Base-by-base conservation (phyloP, 2,329 filamentous ascomycete genomes). In the Colletotrichum paranaense region DNA sequence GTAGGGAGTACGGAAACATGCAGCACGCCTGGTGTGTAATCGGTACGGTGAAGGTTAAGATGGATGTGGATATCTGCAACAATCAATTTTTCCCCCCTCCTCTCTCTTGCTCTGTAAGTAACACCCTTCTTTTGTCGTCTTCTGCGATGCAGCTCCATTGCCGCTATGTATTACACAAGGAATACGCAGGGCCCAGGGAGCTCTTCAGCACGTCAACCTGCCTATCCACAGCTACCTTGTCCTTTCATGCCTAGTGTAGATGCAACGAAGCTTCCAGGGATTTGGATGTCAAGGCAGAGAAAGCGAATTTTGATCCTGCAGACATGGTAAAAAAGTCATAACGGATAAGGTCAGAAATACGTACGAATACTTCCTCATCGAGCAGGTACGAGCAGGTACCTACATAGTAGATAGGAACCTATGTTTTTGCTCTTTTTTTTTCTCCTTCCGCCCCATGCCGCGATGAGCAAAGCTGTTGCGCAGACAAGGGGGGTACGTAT, bases 131-230 rank as follows among this genome's bases (percentile, higher is more conserved):
- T 19, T 62, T 35, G 30, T 8, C 32, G 28, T 26, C 22, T 19
- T 22, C 14, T 53, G 35, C 14, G 9, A 52, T 72, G 38, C 19
- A 35, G 46, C 52, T 57, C n/a, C 24, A 11, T 46, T 30, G 53
- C 11, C 30, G 28, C n/a, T 22, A 32, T 32, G 30, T 32, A 32
- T 32, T 32, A 57, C 62, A 30, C 38, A 38, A 28, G 59, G 35
- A 19, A 38, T 28, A 28, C 42, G 22, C 55, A 65, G 49, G 58
- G 58, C 57, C 46, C 68, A 42, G 62, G 32, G 42, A 22, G 26
- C 30, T 68, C 69, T 72, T 63, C 58, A 65, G 60, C 60, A 70
- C 35, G 56, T 62, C 60, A 70, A 42, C 67, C 56, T 70, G 55
- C 42, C 24, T 58, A n/a, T 49, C 5, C 28, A 53, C 30, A 63